phyloP scores from a whole-genome alignment of 208 protist species.

The Vickermania ingenoplastis region DNA sequence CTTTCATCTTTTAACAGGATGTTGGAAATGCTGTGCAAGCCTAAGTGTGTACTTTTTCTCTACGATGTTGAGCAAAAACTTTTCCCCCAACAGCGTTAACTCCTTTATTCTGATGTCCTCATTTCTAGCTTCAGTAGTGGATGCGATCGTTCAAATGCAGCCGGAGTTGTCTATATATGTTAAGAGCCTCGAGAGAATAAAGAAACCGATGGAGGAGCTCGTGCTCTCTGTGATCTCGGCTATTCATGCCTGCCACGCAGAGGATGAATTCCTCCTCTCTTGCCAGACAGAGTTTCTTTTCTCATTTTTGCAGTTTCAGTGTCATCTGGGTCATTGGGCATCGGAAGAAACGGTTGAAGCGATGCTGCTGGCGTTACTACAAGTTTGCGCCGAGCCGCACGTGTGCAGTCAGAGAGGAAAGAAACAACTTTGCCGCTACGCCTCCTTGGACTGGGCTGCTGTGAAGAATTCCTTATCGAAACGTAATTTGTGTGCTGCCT shows the following conservation, averaged over 20 bases:
- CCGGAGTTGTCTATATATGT: not conserved
- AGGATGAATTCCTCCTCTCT: not conserved
- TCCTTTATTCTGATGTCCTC: not conserved
- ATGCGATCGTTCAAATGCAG: not conserved
- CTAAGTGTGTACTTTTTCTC: conserved; percentile 25
- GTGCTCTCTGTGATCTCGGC: not conserved
- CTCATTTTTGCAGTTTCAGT: not conserved
- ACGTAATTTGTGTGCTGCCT: not conserved
- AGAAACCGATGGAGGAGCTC: not conserved
- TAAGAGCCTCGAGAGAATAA: not conserved
- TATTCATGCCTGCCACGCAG: not conserved
- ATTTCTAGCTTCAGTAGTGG: not conserved
- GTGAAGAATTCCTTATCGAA: not conserved
- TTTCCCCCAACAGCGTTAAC: not conserved
- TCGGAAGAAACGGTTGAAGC: not conserved
- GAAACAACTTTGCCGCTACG: not conserved
- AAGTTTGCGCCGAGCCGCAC: not conserved
- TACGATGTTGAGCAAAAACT: conserved; percentile 11
- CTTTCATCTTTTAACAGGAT: conserved; percentile 38
- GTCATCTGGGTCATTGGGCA: not conserved
- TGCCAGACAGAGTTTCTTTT: not conserved
- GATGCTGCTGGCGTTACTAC: not conserved
- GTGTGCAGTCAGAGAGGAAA: not conserved
- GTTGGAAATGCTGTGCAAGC: conserved; percentile 16
- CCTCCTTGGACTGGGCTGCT: not conserved